phyloP scores from a whole-genome alignment of 257 asterid species.

The Jaltomata sinuosa region DNA sequence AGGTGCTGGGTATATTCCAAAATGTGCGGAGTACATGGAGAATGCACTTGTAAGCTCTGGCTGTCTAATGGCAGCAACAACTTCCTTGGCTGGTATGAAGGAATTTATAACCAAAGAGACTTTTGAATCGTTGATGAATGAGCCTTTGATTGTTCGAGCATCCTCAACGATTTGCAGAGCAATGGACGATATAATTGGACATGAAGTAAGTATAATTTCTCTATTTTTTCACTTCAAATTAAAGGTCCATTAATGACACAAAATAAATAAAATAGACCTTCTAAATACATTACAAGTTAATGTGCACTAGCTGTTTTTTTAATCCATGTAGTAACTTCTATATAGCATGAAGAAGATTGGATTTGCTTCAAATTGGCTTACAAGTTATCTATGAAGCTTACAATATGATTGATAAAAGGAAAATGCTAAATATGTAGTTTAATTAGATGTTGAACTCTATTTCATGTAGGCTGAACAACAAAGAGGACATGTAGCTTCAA shows the following conservation, averaged over 20 bases:
- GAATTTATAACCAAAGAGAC: neutral
- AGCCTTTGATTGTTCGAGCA: constrained; percentile 2
- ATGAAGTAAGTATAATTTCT: constrained; percentile 19
- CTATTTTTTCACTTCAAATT: no score
- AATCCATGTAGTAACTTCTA: neutral
- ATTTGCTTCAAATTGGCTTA: neutral
- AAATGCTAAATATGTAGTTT: neutral
- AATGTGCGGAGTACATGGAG: neutral
- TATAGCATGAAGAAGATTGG: neutral
- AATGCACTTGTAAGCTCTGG: constrained; percentile 4
- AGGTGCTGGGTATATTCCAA: neutral
- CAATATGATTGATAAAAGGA: neutral
- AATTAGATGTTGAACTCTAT: neutral
- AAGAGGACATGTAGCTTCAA: neutral
- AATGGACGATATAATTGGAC: constrained; percentile 8
- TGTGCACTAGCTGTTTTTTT: no score
- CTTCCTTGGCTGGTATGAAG: neutral
- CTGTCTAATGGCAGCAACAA: neutral
- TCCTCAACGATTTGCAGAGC: constrained; percentile 13
- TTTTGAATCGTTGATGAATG: neutral
- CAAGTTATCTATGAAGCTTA: neutral
- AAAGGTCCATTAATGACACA: no score
- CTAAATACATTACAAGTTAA: no score
- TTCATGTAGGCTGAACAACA: neutral
- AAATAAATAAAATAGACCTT: no score